A percentile compares a stretch with the other conserved stretches of the same genome.
These are phyloP conservation scores for Phaseolus coccineus DNA, from an alignment of 331 rosid species.

Conservation along the genomic window DNA sequence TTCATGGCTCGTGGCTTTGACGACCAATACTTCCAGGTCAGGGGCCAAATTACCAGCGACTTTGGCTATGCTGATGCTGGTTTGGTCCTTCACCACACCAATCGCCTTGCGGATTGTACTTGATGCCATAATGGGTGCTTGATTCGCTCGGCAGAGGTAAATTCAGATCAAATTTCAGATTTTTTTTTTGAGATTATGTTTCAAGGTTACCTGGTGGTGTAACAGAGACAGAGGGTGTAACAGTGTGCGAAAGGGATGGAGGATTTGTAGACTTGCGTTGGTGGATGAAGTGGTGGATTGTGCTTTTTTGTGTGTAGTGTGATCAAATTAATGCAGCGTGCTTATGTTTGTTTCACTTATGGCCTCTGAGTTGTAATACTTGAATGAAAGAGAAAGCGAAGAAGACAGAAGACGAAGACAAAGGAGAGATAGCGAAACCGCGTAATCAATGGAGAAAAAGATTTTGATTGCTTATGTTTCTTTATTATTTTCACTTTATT, in stretches of 20 bases:
- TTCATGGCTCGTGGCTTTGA: constrained; percentile 86
- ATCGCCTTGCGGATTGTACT: constrained; percentile 92
- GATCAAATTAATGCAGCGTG: background rate
- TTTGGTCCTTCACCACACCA: constrained; percentile 91
- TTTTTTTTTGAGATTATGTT: background rate
- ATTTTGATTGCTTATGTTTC: background rate
- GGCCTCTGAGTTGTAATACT: background rate
- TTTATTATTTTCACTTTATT: background rate
- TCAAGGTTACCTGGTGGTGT: background rate
- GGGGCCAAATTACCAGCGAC: constrained; percentile 88
- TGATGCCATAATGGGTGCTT: constrained; percentile 60
- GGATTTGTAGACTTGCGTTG: constrained; percentile 39
- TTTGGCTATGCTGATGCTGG: constrained; percentile 91
- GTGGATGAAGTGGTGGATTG: background rate
- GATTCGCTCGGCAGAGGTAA: background rate
- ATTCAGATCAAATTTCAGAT: background rate
- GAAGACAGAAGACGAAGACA: background rate
- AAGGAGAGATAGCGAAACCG: constrained; percentile 45
- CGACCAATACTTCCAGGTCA: constrained; percentile 82
- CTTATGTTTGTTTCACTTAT: background rate
- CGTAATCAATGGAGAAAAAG: constrained; percentile 42
- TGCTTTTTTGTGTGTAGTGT: background rate
- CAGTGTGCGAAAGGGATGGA: constrained; percentile 19
- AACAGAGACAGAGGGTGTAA: background rate
- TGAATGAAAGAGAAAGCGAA: background rate